These are phyloP conservation scores for Lachancea dasiensis DNA, from an alignment of 805 yeast genomes.

Conservation along the genomic window DNA sequence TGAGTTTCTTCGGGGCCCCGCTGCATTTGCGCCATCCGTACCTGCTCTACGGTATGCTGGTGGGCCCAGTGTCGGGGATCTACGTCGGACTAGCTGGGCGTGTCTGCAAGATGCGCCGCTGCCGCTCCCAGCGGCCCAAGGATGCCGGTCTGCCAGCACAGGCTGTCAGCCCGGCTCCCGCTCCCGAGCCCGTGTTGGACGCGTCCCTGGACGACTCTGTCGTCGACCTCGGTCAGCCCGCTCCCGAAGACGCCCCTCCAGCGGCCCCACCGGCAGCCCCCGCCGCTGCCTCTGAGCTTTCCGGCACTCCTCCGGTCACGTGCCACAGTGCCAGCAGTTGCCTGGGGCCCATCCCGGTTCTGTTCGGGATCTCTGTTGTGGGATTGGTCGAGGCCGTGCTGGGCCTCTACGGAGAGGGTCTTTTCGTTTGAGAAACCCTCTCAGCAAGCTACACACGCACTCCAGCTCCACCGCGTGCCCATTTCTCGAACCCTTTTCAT, in stretches of 20 bases:
- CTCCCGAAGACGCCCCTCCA: not conserved
- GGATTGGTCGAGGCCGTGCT: constrained; percentile 26
- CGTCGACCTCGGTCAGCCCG: constrained; percentile 23
- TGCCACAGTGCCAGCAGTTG: constrained; percentile 10
- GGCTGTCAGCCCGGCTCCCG: constrained; percentile 1
- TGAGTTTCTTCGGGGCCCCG: constrained; percentile 55
- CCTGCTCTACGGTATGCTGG: constrained; percentile 44
- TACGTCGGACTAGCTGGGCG: constrained; percentile 4
- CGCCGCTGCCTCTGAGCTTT: not conserved
- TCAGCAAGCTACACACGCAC: too few species aligned
- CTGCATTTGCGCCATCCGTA: constrained; percentile 62
- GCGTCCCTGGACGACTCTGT: constrained; percentile 22
- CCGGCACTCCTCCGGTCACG: constrained; percentile 9
- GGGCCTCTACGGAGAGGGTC: constrained; percentile 33
- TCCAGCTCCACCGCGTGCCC: not conserved
- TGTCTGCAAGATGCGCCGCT: not conserved
- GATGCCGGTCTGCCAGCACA: not conserved
- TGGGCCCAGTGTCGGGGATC: constrained; percentile 5
- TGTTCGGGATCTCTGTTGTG: constrained; percentile 5
- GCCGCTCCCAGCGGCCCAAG: constrained; percentile 4
- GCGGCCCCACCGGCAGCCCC: not conserved
- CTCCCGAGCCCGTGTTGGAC: constrained; percentile 2
- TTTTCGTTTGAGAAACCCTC: constrained; percentile 13
- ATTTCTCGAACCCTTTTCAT: too few species aligned
- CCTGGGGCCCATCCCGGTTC: constrained; percentile 6